A percentile compares a stretch with the other conserved stretches of the same genome.
Evolutionary conservation across 2,329 filamentous ascomycete genomes (phyloP).

Genomic region (Monosporascus sp.): DNA sequence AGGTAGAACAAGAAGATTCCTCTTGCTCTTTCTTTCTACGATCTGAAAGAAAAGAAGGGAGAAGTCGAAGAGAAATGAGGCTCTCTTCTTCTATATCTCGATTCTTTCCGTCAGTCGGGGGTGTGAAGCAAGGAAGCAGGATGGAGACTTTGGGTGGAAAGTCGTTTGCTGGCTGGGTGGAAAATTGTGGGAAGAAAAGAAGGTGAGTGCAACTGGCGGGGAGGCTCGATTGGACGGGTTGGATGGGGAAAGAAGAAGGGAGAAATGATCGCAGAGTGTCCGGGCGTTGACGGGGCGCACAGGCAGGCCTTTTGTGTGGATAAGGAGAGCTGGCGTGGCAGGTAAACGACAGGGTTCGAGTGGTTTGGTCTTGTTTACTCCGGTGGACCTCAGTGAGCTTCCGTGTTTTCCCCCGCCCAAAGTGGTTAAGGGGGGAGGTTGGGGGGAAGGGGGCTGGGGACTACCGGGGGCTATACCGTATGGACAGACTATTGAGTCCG

Average conservation of each 20-base stretch:
- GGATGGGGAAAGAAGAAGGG: slow-evolving; percentile 14
- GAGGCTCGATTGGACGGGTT: background rate
- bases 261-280: slow-evolving; percentile 14
- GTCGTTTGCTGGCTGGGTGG: slow-evolving; percentile 26
- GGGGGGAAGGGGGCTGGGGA: background rate
- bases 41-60: slow-evolving; percentile 35
- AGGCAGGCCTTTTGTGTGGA: slow-evolving; percentile 1
- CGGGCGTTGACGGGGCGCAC: slow-evolving; percentile 2
- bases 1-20: slow-evolving; percentile 61
- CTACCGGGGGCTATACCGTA: background rate
- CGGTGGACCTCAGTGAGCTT: slow-evolving; percentile 17
- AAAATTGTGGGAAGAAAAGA: slow-evolving; percentile 15
- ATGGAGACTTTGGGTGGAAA: slow-evolving; percentile 31
- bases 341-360: slow-evolving; percentile 18
- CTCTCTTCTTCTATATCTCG: slow-evolving; percentile 28
- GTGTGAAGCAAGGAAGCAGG: slow-evolving; percentile 20
- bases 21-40: slow-evolving; percentile 58
- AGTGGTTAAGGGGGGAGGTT: background rate
- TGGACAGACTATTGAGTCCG: background rate
- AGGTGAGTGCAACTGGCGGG: background rate
- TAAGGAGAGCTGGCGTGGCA: slow-evolving; percentile 16
- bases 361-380: slow-evolving; percentile 24
- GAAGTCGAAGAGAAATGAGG: slow-evolving; percentile 29
- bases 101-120: slow-evolving; percentile 28
- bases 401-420: background rate